Conservation (phyloP, 805 yeast species). For the Yamadazyma ubonensis region DNA sequence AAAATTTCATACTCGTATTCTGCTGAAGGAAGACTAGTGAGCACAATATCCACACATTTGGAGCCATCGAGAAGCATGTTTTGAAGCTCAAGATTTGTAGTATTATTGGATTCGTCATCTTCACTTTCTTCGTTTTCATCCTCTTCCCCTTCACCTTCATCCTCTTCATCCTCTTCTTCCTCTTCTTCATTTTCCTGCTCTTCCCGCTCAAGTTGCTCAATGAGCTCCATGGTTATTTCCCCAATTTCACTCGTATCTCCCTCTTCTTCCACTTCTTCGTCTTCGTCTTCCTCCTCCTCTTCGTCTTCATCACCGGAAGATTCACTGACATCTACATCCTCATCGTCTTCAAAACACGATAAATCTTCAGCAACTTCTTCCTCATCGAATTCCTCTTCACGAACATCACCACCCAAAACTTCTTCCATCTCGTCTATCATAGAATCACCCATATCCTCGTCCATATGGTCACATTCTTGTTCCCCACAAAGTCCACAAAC, state of each 20-base stretch:
- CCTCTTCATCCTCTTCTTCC: conserved; percentile 1
- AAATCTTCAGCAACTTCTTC: conserved; percentile 6
- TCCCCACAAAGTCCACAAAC: conserved; percentile 37
- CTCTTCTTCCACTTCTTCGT: conserved; percentile 13
- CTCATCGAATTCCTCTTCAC: conserved; percentile 11
- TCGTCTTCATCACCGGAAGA: conserved; percentile 13
- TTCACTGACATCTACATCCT: conserved; percentile 16
- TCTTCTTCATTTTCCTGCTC: conserved; percentile 18
- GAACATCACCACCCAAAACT: neutral
- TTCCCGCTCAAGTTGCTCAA: conserved; percentile 26
- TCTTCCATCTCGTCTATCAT: conserved; percentile 9
- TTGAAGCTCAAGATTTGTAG: conserved; percentile 29
- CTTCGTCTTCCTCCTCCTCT: conserved; percentile 14
- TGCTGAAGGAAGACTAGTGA: conserved; percentile 41
- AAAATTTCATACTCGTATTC: conserved; percentile 58
- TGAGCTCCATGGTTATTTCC: conserved; percentile 26
- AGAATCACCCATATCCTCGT: conserved; percentile 16
- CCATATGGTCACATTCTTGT: conserved; percentile 28
- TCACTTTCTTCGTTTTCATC: conserved; percentile 6
- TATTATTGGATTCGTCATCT: neutral
- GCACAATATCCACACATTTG: conserved; percentile 69
- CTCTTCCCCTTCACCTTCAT: conserved; percentile 17
- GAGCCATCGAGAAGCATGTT: conserved; percentile 33
- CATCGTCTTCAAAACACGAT: conserved; percentile 12
- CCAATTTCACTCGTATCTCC: conserved; percentile 5